Evolutionary conservation across 83 land plant species (phyloP).

Genomic region (Picea abies): DNA sequence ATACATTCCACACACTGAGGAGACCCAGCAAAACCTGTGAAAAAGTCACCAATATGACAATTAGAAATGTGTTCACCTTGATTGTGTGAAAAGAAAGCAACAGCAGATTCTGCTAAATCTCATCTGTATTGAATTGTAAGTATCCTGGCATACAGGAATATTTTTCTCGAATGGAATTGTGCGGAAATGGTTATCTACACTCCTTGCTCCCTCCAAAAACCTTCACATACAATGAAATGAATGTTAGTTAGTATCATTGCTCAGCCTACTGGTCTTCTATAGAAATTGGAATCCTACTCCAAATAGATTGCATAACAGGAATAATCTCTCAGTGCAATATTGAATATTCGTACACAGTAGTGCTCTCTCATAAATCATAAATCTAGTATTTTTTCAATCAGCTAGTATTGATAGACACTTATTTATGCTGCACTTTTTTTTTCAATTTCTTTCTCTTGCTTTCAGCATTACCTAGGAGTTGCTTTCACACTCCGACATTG

Average conservation of each 20-base stretch:
- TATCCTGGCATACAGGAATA: slow-evolving; percentile 69
- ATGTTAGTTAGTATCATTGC: background rate
- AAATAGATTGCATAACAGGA: background rate
- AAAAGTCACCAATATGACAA: background rate
- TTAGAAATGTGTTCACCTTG: background rate
- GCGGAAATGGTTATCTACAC: slow-evolving; percentile 86
- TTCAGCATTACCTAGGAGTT: too few relatives aligned
- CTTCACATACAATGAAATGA: slow-evolving; percentile 32
- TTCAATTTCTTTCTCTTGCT: too few relatives aligned
- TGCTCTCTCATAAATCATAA: too few relatives aligned
- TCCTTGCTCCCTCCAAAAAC: slow-evolving; percentile 89
- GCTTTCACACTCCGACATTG: too few relatives aligned
- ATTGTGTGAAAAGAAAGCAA: background rate
- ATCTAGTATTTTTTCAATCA: background rate
- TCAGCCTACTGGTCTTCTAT: background rate
- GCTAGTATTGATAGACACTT: background rate
- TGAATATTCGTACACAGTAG: too few relatives aligned
- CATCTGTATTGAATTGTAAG: background rate
- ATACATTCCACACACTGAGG: slow-evolving; percentile 95
- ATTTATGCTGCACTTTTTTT: too few relatives aligned
- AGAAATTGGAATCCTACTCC: background rate
- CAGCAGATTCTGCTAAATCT: slow-evolving; percentile 4
- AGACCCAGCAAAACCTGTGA: slow-evolving; percentile 90
- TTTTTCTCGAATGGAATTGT: slow-evolving; percentile 77
- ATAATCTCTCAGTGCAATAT: background rate